phyloP scores from a whole-genome alignment of 306 rosid genomes.

The Citrullus mucosospermus region DNA sequence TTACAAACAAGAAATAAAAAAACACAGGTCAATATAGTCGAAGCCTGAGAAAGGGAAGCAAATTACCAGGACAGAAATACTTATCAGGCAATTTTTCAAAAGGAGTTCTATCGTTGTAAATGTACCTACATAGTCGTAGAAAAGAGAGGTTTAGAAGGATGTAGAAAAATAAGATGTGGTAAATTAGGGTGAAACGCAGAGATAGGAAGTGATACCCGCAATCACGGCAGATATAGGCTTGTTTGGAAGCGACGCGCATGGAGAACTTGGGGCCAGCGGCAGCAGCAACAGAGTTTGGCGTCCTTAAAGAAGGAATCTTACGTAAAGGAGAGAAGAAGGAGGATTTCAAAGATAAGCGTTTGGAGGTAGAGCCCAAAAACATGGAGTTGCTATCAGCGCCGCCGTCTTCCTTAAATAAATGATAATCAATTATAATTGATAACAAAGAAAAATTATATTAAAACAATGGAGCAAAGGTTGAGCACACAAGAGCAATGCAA shows the following conservation, averaged over 20 bases:
- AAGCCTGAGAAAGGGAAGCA: background rate
- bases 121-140: conserved; percentile 37
- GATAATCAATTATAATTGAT: background rate
- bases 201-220: conserved; percentile 55
- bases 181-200: background rate
- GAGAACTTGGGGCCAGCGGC: conserved; percentile 44
- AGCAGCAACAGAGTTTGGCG: conserved; percentile 8
- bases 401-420: conserved; percentile 5
- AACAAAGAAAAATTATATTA: background rate
- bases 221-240: conserved; percentile 84
- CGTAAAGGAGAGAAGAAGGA: conserved; percentile 42
- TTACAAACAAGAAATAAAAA: background rate
- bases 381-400: background rate
- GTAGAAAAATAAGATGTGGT: background rate
- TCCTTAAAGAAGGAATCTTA: conserved; percentile 20
- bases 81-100: conserved; percentile 69
- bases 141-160: background rate
- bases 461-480: background rate
- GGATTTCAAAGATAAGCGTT: conserved; percentile 31
- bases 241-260: conserved; percentile 84
- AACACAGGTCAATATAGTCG: background rate
- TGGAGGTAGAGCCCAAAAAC: background rate
- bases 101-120: conserved; percentile 74
- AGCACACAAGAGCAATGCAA: background rate
- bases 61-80: conserved; percentile 72